Percentiles rank a stretch among this genome's conserved stretches.
These are phyloP conservation scores for Solanum arcanum DNA, from an alignment of 257 asterid genomes.

Conservation along the genomic window DNA sequence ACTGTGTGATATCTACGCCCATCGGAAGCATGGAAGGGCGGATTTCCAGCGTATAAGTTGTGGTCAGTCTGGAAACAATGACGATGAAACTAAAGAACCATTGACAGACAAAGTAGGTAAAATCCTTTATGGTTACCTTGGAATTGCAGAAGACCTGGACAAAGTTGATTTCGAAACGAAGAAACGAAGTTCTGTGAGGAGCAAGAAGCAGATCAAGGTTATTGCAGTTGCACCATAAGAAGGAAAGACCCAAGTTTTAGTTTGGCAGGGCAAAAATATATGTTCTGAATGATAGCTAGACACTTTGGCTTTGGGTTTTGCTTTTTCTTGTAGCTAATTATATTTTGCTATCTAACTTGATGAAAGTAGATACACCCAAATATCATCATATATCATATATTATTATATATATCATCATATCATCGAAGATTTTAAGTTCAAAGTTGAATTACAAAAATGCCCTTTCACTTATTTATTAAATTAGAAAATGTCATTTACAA, in stretches of 20 bases:
- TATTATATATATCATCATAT: background rate
- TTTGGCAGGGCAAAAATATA: background rate
- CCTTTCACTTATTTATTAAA: too few relatives aligned
- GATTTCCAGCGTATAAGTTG: constrained; percentile 21
- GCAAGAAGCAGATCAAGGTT: constrained; percentile 46
- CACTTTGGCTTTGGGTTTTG: background rate
- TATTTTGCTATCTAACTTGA: background rate
- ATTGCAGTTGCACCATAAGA: constrained; percentile 24
- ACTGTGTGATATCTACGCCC: constrained; percentile 25
- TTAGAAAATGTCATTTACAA: too few relatives aligned
- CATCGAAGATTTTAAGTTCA: too few relatives aligned
- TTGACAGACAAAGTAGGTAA: constrained; percentile 12
- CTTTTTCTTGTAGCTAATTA: background rate
- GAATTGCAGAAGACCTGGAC: constrained; percentile 57
- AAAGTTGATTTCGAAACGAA: constrained; percentile 52
- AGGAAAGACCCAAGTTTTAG: background rate
- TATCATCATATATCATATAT: background rate
- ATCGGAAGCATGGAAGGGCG: constrained; percentile 34
- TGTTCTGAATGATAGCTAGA: background rate
- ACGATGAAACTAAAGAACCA: background rate
- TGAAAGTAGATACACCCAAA: background rate
- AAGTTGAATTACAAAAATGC: too few relatives aligned
- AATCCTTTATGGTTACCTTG: constrained; percentile 47
- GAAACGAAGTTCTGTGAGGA: constrained; percentile 45
- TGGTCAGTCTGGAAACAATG: background rate